These are phyloP conservation scores for Lactarius akahatsu DNA, from an alignment of 768 basidiomycete genomes.

Conservation along the genomic window DNA sequence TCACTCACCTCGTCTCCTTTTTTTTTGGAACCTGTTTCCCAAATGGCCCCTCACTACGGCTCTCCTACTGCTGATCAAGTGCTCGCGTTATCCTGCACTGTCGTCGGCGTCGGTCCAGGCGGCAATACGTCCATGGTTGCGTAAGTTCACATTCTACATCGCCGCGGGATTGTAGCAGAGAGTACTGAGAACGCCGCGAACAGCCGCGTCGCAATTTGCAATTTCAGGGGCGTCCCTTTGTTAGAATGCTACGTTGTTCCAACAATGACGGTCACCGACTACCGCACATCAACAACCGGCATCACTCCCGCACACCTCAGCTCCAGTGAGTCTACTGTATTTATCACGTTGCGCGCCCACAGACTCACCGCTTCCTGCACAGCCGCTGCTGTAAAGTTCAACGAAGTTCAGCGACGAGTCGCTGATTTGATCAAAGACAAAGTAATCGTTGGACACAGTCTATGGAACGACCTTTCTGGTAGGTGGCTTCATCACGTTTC, in stretches of 20 bases:
- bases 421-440: slow-evolving; percentile 67
- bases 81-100: slow-evolving; percentile 53
- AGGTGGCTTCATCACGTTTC: slow-evolving; percentile 30
- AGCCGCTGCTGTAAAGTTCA: slow-evolving; percentile 58
- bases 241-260: slow-evolving; percentile 68
- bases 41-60: slow-evolving; percentile 33
- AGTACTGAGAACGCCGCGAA: slow-evolving; percentile 3
- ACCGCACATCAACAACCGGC: slow-evolving; percentile 64
- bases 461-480: slow-evolving; percentile 85
- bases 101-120: slow-evolving; percentile 76
- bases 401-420: slow-evolving; percentile 62
- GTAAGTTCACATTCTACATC: slow-evolving; percentile 44
- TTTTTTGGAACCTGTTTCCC: slow-evolving; percentile 15
- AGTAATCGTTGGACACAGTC: slow-evolving; percentile 69
- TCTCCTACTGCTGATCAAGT: slow-evolving; percentile 45
- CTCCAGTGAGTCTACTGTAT: slow-evolving; percentile 36
- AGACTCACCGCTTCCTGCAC: slow-evolving; percentile 5
- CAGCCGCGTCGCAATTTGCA: slow-evolving; percentile 45
- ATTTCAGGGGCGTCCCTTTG: slow-evolving; percentile 50
- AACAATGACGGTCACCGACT: slow-evolving; percentile 68
- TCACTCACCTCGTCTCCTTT: slow-evolving; percentile 14
- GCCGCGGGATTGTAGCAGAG: slow-evolving; percentile 5
- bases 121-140: slow-evolving; percentile 82
- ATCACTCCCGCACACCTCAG: slow-evolving; percentile 45
- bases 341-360: neutral